phyloP scores from a whole-genome alignment of 208 protist species.

The Acanthamoeba culbertsoni region DNA sequence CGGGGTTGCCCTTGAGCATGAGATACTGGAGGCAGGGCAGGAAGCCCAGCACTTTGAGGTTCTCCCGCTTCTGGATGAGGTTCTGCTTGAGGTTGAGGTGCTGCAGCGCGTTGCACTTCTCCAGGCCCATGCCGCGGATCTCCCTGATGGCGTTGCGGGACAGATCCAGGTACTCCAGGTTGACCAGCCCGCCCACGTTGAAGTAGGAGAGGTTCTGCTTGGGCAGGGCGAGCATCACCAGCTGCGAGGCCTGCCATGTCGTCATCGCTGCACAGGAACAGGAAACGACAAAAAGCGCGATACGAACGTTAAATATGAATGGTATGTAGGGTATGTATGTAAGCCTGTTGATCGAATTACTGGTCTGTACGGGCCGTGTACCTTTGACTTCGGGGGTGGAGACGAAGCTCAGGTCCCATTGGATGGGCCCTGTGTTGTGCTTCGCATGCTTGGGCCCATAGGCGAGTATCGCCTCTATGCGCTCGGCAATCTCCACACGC shows the following conservation, averaged over 20 bases:
- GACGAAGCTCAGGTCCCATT: constrained; percentile 38
- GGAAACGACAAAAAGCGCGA: not conserved
- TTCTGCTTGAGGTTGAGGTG: constrained; percentile 55
- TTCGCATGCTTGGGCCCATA: constrained; percentile 14
- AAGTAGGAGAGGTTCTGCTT: constrained; percentile 42
- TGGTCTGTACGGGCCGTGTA: not conserved
- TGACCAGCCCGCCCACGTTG: constrained; percentile 20
- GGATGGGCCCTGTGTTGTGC: not conserved
- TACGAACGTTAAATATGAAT: not conserved
- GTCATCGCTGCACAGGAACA: not conserved
- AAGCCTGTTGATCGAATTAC: not conserved
- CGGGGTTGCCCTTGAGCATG: constrained; percentile 31
- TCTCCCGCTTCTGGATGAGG: constrained; percentile 4
- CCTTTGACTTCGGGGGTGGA: constrained; percentile 25
- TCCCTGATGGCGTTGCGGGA: constrained; percentile 7
- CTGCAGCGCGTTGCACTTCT: constrained; percentile 7
- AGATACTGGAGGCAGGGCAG: constrained; percentile 42
- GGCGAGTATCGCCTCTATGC: not conserved
- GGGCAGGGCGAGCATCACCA: constrained; percentile 40
- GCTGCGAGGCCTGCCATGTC: constrained; percentile 3
- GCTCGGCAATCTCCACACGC: not conserved
- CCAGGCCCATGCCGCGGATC: constrained; percentile 31
- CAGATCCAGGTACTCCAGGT: constrained; percentile 49
- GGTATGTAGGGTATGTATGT: not conserved
- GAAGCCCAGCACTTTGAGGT: constrained; percentile 42